Evolutionary conservation across 176 grass and related monocot species (phyloP).

Genomic region (Phoenix dactylifera): DNA sequence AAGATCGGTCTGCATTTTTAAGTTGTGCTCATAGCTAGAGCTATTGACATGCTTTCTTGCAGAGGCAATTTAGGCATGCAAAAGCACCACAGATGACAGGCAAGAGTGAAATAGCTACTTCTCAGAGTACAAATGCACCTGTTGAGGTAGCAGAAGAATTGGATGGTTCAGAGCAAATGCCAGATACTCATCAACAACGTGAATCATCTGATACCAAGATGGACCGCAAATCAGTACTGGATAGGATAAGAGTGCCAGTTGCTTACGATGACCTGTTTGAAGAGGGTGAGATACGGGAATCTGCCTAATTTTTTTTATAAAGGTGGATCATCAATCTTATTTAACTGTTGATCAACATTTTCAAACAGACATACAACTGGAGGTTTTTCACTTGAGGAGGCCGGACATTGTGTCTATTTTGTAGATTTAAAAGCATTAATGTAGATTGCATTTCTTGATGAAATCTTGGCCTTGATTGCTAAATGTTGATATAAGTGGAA

Average conservation of each 20-base stretch:
- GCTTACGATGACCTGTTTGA: slow-evolving; percentile 85
- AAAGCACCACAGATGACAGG: slow-evolving; percentile 21
- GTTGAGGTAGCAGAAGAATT: slow-evolving; percentile 34
- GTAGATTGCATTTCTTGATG: too few relatives aligned
- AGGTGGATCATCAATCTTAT: too few relatives aligned
- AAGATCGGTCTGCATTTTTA: too few relatives aligned
- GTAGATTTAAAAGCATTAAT: too few relatives aligned
- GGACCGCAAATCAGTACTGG: slow-evolving; percentile 40
- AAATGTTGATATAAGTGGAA: too few relatives aligned
- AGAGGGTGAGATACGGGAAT: slow-evolving; percentile 77
- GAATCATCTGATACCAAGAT: slow-evolving; percentile 21
- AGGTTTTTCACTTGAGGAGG: too few relatives aligned
- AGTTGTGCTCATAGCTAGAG: too few relatives aligned
- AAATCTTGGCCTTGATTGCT: too few relatives aligned
- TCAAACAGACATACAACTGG: too few relatives aligned
- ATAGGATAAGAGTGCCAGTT: slow-evolving; percentile 75
- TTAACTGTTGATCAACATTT: too few relatives aligned
- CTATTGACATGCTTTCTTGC: slow-evolving; percentile 21
- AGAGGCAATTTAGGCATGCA: slow-evolving; percentile 70
- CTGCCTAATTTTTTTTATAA: neutral
- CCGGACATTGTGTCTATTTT: too few relatives aligned
- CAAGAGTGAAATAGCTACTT: slow-evolving; percentile 49
- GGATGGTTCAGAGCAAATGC: slow-evolving; percentile 36
- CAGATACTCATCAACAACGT: slow-evolving; percentile 6
- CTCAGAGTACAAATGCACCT: slow-evolving; percentile 40